Evolutionary conservation across 257 asterid genomes (phyloP), one percentile per base, ranked within the genome.

Genomic region (Przewalskia tangutica): DNA sequence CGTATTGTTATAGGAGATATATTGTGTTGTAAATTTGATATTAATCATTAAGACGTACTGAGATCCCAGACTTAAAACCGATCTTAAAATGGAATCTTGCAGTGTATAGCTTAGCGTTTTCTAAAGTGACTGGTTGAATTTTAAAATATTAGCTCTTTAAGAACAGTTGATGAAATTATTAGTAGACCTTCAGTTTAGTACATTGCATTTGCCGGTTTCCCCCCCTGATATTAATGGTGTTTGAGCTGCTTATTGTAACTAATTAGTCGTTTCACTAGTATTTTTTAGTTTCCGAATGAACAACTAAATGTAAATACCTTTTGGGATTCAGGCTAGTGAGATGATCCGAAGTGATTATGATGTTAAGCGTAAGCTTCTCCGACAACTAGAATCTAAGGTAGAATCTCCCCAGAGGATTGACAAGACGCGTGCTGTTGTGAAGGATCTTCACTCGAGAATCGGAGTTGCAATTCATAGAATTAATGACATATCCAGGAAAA

Each of bases 391-490:
- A 88, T 93, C 98, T 18, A 89, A 81, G 42, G 99, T 89, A 76
- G 92, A 88, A 79, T 85, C 58, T 20, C 54, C 60, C 36, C 40
- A 50, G 20, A 88, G 65, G 85, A 79, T 94, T 12, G 98, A 94
- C 85, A 96, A 93, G 84, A 93, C 93, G 7, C 98, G 99, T 16
- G 97, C 97, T 64, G 91, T 85, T 66, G 97, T 96, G 80, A 96
- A 96, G 86, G 99, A 93, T 86, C 91, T 96, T 38, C 97, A 96
- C 84, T 89, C 99, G 5, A 92, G 99, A 83, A 91, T 94, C 51
- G 89, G 89, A 82, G 97, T 96, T 84, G 97, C 99, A 75, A 89
- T 96, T 58, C 98, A 94, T 54, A 89, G 98, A 87, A 94, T 94
- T 60, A 88, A 90, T 88, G 90, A 97, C 6, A 90, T 96, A 77